Percentiles rank a stretch among this genome's conserved stretches.
Evolutionary conservation across 179 eudicot genomes (phyloP).

Genomic region (Beta lomatogona): DNA sequence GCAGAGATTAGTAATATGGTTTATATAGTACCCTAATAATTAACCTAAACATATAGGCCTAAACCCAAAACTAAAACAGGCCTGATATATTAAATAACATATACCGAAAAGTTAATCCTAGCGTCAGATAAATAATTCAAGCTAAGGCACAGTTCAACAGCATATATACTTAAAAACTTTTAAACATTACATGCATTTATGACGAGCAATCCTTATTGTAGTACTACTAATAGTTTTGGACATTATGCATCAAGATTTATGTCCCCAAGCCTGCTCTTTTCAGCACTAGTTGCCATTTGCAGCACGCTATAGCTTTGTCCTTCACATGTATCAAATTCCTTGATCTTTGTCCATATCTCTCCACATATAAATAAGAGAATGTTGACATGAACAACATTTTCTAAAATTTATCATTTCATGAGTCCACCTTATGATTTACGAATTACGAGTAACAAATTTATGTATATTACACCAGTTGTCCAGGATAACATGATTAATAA

Average conservation of each 20-base stretch:
- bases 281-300: conserved; percentile 17
- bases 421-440: neutral
- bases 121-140: too few species aligned
- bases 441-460: neutral
- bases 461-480: neutral
- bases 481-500: neutral
- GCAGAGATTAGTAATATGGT: too few species aligned
- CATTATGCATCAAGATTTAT: conserved; percentile 12
- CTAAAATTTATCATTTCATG: neutral
- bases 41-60: too few species aligned
- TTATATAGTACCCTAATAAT: too few species aligned
- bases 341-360: neutral
- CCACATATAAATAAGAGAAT: neutral
- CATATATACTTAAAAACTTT: neutral
- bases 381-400: neutral
- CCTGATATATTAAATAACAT: too few species aligned
- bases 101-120: too few species aligned
- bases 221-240: conserved; percentile 11
- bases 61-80: too few species aligned
- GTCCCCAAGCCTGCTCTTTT: conserved; percentile 12
- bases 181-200: conserved; percentile 14
- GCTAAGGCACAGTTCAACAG: too few species aligned
- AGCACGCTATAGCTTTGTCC: conserved; percentile 14
- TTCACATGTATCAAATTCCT: conserved; percentile 4
- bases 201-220: neutral